These are phyloP conservation scores for Podospora didyma DNA, from an alignment of 495 filamentous ascomycete genomes.

Conservation along the genomic window DNA sequence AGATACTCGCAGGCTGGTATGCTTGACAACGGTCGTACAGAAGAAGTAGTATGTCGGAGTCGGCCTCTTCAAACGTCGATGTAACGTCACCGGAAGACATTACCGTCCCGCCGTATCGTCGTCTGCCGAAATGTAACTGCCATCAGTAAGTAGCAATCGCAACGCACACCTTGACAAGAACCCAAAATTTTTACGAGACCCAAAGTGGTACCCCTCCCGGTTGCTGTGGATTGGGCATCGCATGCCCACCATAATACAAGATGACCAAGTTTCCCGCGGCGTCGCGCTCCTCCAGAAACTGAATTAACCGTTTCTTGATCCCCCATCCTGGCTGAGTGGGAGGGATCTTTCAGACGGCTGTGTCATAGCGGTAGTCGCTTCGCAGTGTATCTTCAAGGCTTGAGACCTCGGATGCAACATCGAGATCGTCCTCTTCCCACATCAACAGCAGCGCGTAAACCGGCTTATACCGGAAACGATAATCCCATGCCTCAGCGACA, in stretches of 20 bases:
- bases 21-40: conserved; percentile 28
- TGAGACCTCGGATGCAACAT: neutral
- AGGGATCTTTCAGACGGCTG: conserved; percentile 7
- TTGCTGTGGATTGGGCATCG: neutral
- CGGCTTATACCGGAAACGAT: neutral
- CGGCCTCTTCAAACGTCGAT: conserved; percentile 19
- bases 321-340: neutral
- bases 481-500: conserved; percentile 1
- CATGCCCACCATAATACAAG: conserved; percentile 36
- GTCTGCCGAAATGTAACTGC: neutral
- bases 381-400: conserved; percentile 4
- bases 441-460: neutral
- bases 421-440: conserved; percentile 7
- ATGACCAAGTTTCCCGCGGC: conserved; percentile 23
- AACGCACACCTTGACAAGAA: too few species aligned
- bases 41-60: conserved; percentile 26
- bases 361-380: neutral
- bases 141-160: too few species aligned
- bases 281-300: conserved; percentile 12
- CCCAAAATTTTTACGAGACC: neutral
- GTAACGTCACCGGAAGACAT: conserved; percentile 17
- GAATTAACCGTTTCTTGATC: conserved; percentile 2
- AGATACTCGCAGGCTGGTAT: neutral
- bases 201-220: conserved; percentile 1
- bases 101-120: neutral